Conservation (phyloP, 345 rosid genomes). For the Carallia pectinifolia region DNA sequence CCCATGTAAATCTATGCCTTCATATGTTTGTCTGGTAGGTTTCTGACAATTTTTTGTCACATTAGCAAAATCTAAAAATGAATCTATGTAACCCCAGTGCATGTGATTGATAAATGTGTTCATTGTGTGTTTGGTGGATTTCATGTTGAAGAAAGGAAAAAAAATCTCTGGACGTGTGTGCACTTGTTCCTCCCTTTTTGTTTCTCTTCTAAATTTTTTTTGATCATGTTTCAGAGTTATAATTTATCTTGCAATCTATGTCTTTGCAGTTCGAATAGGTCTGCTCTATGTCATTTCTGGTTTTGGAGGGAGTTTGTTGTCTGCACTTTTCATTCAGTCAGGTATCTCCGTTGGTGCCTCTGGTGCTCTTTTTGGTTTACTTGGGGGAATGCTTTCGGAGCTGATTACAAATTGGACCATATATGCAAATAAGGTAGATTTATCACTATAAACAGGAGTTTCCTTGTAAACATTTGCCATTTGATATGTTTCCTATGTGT, state of each 20-base stretch:
- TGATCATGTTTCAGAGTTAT: no score
- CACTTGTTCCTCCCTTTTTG: no score
- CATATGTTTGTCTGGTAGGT: no score
- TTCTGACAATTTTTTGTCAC: no score
- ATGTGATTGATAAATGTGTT: no score
- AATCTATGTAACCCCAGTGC: no score
- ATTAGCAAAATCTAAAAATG: no score
- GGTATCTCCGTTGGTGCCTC: slow-evolving; percentile 95
- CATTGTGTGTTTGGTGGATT: no score
- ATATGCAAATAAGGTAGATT: slow-evolving; percentile 73
- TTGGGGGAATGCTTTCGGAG: slow-evolving; percentile 95
- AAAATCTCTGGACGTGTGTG: no score
- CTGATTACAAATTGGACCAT: slow-evolving; percentile 93
- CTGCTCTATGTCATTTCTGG: slow-evolving; percentile 85
- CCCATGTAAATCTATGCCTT: no score
- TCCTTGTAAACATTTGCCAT: not conserved
- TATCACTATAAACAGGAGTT: not conserved
- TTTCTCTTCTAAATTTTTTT: no score
- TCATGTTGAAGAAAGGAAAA: no score
- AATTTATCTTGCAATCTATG: not conserved
- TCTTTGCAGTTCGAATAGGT: slow-evolving; percentile 59
- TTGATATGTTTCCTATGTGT: not conserved
- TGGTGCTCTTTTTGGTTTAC: slow-evolving; percentile 92
- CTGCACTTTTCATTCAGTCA: slow-evolving; percentile 78
- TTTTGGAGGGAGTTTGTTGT: slow-evolving; percentile 87